A percentile compares a stretch with the other conserved stretches of the same genome.
Evolutionary conservation across 768 basidiomycete species (phyloP).

Genomic region (Kwoniella bestiolae): DNA sequence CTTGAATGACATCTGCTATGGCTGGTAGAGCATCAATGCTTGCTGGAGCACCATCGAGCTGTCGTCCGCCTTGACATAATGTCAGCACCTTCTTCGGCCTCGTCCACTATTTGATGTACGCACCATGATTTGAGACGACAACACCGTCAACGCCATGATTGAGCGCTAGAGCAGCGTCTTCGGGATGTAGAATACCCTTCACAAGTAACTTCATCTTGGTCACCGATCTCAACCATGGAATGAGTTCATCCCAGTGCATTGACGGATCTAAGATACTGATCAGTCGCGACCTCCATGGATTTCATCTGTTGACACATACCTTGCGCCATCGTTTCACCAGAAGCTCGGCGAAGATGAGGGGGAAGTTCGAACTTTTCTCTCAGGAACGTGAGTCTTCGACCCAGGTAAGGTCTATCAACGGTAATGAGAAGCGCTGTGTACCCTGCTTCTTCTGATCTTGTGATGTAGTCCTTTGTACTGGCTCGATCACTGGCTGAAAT

Average conservation of each 20-base stretch:
- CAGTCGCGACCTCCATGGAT: neutral
- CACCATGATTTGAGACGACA: conserved; percentile 50
- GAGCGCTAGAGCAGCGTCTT: conserved; percentile 40
- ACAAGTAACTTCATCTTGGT: conserved; percentile 13
- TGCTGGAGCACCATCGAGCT: conserved; percentile 75
- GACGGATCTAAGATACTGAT: conserved; percentile 4
- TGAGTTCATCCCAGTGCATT: conserved; percentile 17
- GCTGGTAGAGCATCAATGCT: conserved; percentile 72
- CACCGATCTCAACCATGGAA: conserved; percentile 10
- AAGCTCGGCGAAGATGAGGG: conserved; percentile 5
- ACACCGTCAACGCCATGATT: conserved; percentile 38
- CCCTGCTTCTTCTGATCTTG: conserved; percentile 12
- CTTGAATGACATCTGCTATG: conserved; percentile 62
- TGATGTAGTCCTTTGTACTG: conserved; percentile 4
- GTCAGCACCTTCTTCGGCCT: neutral
- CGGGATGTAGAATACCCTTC: conserved; percentile 13
- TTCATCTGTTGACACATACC: neutral
- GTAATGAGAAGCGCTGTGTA: conserved; percentile 14
- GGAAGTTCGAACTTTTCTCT: conserved; percentile 17
- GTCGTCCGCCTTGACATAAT: conserved; percentile 59
- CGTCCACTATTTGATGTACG: neutral
- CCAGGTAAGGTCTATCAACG: conserved; percentile 15
- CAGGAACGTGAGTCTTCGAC: neutral
- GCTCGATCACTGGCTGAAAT: conserved; percentile 5
- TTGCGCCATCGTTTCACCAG: conserved; percentile 11